These are phyloP conservation scores for Bryum argenteum DNA, from an alignment of 225 moss, liverwort and hornwort species.

Conservation along the genomic window DNA sequence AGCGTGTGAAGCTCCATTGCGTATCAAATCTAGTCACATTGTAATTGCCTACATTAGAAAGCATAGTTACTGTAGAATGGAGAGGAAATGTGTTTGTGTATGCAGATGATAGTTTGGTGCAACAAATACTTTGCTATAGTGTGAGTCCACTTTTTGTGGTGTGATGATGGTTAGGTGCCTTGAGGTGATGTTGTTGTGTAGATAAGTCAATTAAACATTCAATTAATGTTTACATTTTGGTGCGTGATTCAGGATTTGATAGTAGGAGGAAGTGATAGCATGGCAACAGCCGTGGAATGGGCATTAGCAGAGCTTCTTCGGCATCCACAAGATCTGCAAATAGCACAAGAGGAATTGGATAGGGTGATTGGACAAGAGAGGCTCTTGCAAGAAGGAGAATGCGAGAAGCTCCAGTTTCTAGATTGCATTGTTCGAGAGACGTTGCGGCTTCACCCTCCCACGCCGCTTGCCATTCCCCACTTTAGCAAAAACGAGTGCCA, in stretches of 20 bases:
- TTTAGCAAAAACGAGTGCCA: constrained; percentile 45
- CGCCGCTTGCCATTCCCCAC: constrained; percentile 75
- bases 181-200: too few relatives aligned
- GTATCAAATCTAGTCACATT: too few relatives aligned
- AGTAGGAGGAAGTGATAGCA: constrained; percentile 84
- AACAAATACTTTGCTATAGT: too few relatives aligned
- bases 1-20: too few relatives aligned
- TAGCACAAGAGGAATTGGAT: constrained; percentile 69
- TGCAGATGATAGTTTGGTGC: too few relatives aligned
- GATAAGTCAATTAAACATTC: too few relatives aligned
- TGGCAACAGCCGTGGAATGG: constrained; percentile 71
- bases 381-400: constrained; percentile 56
- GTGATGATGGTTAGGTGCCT: too few relatives aligned
- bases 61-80: too few relatives aligned
- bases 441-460: constrained; percentile 74
- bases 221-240: neutral
- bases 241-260: constrained; percentile 64
- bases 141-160: too few relatives aligned
- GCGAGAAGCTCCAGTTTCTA: constrained; percentile 56
- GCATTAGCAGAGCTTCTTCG: constrained; percentile 74
- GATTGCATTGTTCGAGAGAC: constrained; percentile 72
- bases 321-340: constrained; percentile 49
- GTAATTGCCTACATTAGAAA: too few relatives aligned
- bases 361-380: constrained; percentile 49
- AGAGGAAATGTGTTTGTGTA: too few relatives aligned